A percentile compares a stretch with the other conserved stretches of the same genome.
These are phyloP conservation scores for Wallacemonas collosoma DNA, from an alignment of 208 protist genomes.

Conservation along the genomic window DNA sequence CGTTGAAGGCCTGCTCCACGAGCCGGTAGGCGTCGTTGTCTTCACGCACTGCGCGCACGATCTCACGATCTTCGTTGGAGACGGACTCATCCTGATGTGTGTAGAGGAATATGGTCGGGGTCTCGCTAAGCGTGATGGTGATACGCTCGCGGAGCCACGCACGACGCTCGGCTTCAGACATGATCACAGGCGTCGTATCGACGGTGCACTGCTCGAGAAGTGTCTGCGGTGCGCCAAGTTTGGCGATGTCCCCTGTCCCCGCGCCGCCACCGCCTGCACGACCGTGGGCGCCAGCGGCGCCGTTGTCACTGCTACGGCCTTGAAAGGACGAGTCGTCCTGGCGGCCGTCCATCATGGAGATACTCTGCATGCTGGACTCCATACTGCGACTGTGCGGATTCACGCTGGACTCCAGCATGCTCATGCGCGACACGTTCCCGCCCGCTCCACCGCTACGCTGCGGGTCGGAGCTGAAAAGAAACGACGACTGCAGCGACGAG, in stretches of 20 bases:
- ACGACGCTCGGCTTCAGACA: conserved; percentile 51
- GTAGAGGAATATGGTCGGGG: conserved; percentile 88
- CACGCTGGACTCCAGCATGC: conserved; percentile 17
- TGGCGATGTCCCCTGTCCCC: neutral
- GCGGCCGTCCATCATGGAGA: conserved; percentile 23
- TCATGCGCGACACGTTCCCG: conserved; percentile 18
- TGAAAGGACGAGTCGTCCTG: neutral
- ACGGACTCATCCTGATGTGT: conserved; percentile 86
- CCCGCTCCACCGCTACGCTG: conserved; percentile 22
- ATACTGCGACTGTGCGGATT: conserved; percentile 19
- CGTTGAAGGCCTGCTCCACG: conserved; percentile 55
- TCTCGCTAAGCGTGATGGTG: conserved; percentile 77
- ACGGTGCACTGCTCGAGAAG: conserved; percentile 36
- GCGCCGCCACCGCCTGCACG: neutral
- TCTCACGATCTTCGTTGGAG: conserved; percentile 55
- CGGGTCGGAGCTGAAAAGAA: conserved; percentile 32
- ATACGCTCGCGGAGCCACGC: conserved; percentile 62
- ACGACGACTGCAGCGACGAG: conserved; percentile 75
- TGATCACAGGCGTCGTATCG: neutral
- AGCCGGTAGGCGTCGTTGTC: conserved; percentile 55
- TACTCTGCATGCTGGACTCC: conserved; percentile 43
- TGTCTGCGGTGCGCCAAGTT: conserved; percentile 27
- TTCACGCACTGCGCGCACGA: conserved; percentile 40
- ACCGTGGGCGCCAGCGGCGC: neutral
- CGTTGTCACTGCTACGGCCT: neutral